phyloP scores from a whole-genome alignment of 257 asterid genomes.

The Primulina eburnea region DNA sequence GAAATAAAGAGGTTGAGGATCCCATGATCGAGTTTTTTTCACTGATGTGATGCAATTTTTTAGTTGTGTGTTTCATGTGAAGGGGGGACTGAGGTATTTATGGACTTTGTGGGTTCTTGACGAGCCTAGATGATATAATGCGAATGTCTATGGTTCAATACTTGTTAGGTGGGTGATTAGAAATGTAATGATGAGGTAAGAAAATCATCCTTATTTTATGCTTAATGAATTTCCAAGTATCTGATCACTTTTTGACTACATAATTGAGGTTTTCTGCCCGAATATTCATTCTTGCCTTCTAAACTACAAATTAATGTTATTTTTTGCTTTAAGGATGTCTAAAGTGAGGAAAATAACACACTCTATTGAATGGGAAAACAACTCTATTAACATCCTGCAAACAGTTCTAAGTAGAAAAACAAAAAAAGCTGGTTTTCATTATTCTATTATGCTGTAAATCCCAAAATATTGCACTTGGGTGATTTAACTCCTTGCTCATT shows the following conservation, averaged over 20 bases:
- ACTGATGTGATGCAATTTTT: neutral
- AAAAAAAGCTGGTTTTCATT: neutral
- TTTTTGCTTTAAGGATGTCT: constrained; percentile 33
- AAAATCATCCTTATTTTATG: neutral
- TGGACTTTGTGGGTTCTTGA: constrained; percentile 19
- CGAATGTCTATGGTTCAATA: constrained; percentile 15
- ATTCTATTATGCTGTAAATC: neutral
- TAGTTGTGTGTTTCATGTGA: neutral
- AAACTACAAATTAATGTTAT: constrained; percentile 21
- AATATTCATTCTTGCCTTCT: constrained; percentile 28
- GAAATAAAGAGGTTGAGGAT: constrained; percentile 21
- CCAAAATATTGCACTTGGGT: neutral
- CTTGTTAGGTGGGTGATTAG: constrained; percentile 8
- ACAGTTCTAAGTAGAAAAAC: neutral
- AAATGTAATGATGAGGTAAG: constrained; percentile 10
- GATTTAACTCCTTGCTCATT: neutral
- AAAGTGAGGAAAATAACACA: constrained; percentile 25
- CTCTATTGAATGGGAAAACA: neutral
- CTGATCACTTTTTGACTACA: constrained; percentile 18
- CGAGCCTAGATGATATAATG: constrained; percentile 15
- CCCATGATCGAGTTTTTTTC: constrained; percentile 18
- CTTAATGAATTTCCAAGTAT: constrained; percentile 8
- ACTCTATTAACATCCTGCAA: neutral
- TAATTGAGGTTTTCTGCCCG: neutral
- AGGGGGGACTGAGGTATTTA: constrained; percentile 17